Conservation (phyloP, 192 early-diverging fungal species). For the Coemansia asiatica region DNA sequence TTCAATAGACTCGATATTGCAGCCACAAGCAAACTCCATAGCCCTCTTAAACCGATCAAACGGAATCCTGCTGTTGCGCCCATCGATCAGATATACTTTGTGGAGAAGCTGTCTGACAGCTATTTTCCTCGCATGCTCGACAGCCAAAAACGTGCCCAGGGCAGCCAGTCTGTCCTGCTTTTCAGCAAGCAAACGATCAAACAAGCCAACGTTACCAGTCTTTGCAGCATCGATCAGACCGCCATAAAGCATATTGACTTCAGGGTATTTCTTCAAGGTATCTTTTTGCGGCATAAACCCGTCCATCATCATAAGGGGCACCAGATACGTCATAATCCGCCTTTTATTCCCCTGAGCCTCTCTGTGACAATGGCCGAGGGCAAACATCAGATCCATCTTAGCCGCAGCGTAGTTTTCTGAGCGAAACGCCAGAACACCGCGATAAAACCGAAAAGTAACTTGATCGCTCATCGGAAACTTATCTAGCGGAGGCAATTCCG, state of each 20-base stretch:
- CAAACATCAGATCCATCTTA: slow-evolving; percentile 52
- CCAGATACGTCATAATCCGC: slow-evolving; percentile 77
- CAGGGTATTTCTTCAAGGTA: slow-evolving; percentile 65
- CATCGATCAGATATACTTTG: slow-evolving; percentile 66
- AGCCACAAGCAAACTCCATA: slow-evolving; percentile 60
- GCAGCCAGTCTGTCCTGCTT: slow-evolving; percentile 63
- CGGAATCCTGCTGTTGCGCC: slow-evolving; percentile 59
- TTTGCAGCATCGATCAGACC: slow-evolving; percentile 66
- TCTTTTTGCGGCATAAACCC: slow-evolving; percentile 67
- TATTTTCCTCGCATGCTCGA: slow-evolving; percentile 74
- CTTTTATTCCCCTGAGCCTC: slow-evolving; percentile 53
- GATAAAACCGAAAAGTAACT: slow-evolving; percentile 84
- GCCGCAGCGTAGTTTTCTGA: slow-evolving; percentile 75
- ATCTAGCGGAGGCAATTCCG: slow-evolving; percentile 73
- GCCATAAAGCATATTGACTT: slow-evolving; percentile 61
- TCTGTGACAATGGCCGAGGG: slow-evolving; percentile 48
- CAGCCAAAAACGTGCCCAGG: slow-evolving; percentile 75
- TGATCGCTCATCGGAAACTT: slow-evolving; percentile 84
- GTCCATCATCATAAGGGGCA: slow-evolving; percentile 74
- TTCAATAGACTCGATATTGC: slow-evolving; percentile 68
- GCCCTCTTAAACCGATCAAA: slow-evolving; percentile 67
- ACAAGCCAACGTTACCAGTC: slow-evolving; percentile 70
- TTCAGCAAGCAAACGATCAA: slow-evolving; percentile 64
- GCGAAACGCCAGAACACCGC: slow-evolving; percentile 82
- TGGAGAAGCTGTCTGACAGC: slow-evolving; percentile 75